These are phyloP conservation scores for Aspergillus sparsus DNA, from an alignment of 495 filamentous ascomycete genomes.

Conservation along the genomic window DNA sequence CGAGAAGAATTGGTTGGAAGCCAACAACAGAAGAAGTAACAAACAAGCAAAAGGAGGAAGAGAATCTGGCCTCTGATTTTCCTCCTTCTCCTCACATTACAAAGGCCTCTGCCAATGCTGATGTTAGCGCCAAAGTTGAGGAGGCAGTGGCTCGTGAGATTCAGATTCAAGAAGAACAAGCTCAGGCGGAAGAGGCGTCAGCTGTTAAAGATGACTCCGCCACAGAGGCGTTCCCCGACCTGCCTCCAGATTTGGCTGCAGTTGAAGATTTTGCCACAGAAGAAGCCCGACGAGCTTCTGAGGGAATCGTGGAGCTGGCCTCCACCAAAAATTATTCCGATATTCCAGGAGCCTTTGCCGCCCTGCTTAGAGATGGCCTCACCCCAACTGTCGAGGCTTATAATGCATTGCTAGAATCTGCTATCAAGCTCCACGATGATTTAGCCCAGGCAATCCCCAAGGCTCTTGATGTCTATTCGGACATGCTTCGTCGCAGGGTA, in stretches of 20 bases:
- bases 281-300: conserved; percentile 68
- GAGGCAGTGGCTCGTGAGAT: conserved; percentile 66
- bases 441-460: conserved; percentile 81
- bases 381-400: conserved; percentile 81
- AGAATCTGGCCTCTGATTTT: conserved; percentile 24
- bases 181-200: conserved; percentile 43
- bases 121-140: conserved; percentile 61
- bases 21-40: conserved; percentile 55
- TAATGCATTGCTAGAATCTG: conserved; percentile 83
- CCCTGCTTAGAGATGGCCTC: conserved; percentile 74
- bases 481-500: conserved; percentile 88
- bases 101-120: conserved; percentile 55
- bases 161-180: conserved; percentile 50
- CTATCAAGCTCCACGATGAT: conserved; percentile 67
- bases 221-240: conserved; percentile 35
- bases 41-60: conserved; percentile 41
- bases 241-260: conserved; percentile 34
- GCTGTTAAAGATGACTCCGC: conserved; percentile 36
- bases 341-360: conserved; percentile 86
- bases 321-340: conserved; percentile 70
- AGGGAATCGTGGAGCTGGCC: conserved; percentile 71
- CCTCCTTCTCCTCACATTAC: conserved; percentile 52
- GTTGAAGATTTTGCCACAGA: conserved; percentile 36
- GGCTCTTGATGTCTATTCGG: conserved; percentile 90
- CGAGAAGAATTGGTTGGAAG: conserved; percentile 84